Percentiles rank a stretch among this genome's conserved stretches.
Evolutionary conservation across 208 protist species (phyloP).

Genomic region (Crithidia mellificae): DNA sequence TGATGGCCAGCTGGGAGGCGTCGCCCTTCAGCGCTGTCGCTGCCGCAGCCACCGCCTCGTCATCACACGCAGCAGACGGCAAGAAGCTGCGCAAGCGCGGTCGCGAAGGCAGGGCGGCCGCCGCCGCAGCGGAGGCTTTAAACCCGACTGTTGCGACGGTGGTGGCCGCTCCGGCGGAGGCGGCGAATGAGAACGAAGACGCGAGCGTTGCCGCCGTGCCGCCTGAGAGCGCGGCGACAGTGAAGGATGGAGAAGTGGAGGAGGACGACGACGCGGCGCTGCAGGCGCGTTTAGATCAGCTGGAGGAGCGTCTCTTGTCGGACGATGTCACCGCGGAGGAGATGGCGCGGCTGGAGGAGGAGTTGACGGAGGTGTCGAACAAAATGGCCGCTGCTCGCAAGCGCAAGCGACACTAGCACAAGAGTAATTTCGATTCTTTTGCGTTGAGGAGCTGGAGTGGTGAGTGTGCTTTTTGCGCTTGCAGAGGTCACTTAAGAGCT

Average conservation of each 20-base stretch:
- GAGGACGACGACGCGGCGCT: conserved; percentile 36
- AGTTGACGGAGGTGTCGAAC: conserved; percentile 72
- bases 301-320: conserved; percentile 67
- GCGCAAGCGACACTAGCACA: conserved; percentile 17
- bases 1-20: conserved; percentile 39
- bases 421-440: background rate
- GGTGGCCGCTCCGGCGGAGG: background rate
- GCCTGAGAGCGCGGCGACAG: background rate
- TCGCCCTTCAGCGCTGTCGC: conserved; percentile 1
- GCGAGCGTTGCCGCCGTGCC: background rate
- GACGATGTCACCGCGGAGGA: conserved; percentile 80
- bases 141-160: background rate
- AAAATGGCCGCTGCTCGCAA: conserved; percentile 31
- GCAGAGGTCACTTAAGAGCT: background rate
- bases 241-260: background rate
- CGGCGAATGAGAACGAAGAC: background rate
- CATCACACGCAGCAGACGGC: conserved; percentile 15
- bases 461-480: background rate
- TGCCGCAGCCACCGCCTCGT: background rate
- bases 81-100: conserved; percentile 81
- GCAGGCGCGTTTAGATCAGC: conserved; percentile 56
- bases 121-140: conserved; percentile 13
- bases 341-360: conserved; percentile 66
- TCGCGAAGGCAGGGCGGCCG: conserved; percentile 55
- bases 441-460: background rate